Evolutionary conservation across 2,329 filamentous ascomycete genomes (phyloP).

Genomic region (Fusarium nodosum): DNA sequence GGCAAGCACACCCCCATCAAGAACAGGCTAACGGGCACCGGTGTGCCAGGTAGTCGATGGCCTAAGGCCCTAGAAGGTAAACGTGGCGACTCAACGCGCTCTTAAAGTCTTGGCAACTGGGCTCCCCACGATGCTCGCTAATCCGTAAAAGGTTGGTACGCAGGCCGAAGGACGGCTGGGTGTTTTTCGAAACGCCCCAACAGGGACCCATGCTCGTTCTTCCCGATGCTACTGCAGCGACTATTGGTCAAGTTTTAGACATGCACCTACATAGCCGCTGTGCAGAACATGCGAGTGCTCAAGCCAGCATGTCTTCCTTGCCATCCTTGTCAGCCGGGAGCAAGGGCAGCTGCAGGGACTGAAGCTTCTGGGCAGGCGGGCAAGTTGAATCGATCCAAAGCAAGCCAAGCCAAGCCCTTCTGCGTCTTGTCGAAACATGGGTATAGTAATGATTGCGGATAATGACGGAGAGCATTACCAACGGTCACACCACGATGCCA

Average conservation of each 20-base stretch:
- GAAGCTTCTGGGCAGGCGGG: slow-evolving; percentile 39
- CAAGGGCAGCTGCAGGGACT: slow-evolving; percentile 52
- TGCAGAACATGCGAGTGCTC: slow-evolving; percentile 60
- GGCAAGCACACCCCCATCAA: slow-evolving; percentile 49
- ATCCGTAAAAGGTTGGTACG: slow-evolving; percentile 41
- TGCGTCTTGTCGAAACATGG: slow-evolving; percentile 43
- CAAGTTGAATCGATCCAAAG: slow-evolving; percentile 39
- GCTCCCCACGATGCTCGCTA: slow-evolving; percentile 43
- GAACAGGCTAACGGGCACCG: slow-evolving; percentile 46
- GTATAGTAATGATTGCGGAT: slow-evolving; percentile 42
- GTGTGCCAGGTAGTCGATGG: slow-evolving; percentile 43
- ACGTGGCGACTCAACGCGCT: slow-evolving; percentile 46
- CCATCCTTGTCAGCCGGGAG: slow-evolving; percentile 45
- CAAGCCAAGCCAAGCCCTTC: slow-evolving; percentile 48
- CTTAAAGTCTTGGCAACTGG: slow-evolving; percentile 41
- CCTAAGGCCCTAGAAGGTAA: slow-evolving; percentile 42
- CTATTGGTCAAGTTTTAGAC: slow-evolving; percentile 55
- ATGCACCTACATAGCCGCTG: slow-evolving; percentile 58
- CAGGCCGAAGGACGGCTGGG: slow-evolving; percentile 41
- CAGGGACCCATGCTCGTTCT: slow-evolving; percentile 48
- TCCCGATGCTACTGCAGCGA: slow-evolving; percentile 42
- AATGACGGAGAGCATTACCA: slow-evolving; percentile 43
- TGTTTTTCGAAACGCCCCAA: slow-evolving; percentile 52
- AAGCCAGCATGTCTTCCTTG: slow-evolving; percentile 51
- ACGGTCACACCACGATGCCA: slow-evolving; percentile 40